Evolutionary conservation across 2,329 filamentous ascomycete genomes (phyloP), one percentile per base, ranked within the genome.

Genomic region (Davidsoniella virescens): DNA sequence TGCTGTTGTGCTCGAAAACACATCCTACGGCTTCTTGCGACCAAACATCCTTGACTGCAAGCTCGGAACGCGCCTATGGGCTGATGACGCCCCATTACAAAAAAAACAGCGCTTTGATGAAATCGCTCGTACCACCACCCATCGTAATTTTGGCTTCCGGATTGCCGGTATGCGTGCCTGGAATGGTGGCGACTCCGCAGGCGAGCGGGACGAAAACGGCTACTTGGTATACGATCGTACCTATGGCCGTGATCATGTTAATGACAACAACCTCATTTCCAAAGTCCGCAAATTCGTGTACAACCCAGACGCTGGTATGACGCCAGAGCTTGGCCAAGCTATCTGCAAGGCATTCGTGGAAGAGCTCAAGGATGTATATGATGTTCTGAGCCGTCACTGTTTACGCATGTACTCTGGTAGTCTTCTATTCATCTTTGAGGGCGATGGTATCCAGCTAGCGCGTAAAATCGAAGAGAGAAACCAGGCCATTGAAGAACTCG

Each of bases 21-120:
- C 85, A 5, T 80, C 87, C 0, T 74, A 76, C 56, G 87, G 86
- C 1, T 96, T 88, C 69, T 76, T 75, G 59, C 75, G 77, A 52
- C 87, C 92, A 5, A 96, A 94, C 58, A 87, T 98, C 6, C 70
- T 98, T 52, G 92, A 98, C 61, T 76, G 94, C 56, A 98, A 98
- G 67, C 76, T 98, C 17, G 92, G 92, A 41, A 74, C 80, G 46
- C 76, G 85, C 29, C 68, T 98, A 5, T 96, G 87, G 82, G 90
- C 85, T 12, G 85, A 94, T 53, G 70, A 80, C 55, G 78, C 78
- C 20, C 70, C 74, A 0, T 57, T 63, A 23, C 69, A 77, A 58
- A 82, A 82, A 66, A 73, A 73, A 57, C 60, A 64, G 36, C 70
- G 76, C 26, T 80, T 82, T 58, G 71, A 78, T 56, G 70, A 75